phyloP scores from a whole-genome alignment of 2,329 filamentous ascomycete species.

The Exophiala oligosperma region DNA sequence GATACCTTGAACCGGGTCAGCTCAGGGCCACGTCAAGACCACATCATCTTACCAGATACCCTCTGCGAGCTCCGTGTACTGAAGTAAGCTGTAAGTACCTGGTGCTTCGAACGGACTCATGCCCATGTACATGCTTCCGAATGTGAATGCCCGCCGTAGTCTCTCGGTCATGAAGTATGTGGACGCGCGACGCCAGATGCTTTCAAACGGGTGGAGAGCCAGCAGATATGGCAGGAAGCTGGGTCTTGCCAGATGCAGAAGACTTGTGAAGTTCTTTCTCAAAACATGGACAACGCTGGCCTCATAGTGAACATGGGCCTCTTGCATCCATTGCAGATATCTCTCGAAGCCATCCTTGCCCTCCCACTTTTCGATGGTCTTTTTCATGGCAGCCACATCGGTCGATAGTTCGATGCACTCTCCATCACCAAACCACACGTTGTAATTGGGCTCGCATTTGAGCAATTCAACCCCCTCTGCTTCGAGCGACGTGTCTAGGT shows the following conservation, averaged over 20 bases:
- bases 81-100: constrained; percentile 70
- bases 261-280: constrained; percentile 64
- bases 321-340: constrained; percentile 66
- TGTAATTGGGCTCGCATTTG: constrained; percentile 75
- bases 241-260: constrained; percentile 58
- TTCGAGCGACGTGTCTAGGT: constrained; percentile 66
- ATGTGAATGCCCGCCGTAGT: constrained; percentile 70
- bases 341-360: constrained; percentile 69
- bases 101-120: constrained; percentile 77
- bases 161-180: constrained; percentile 71
- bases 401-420: constrained; percentile 63
- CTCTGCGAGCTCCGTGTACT: constrained; percentile 74
- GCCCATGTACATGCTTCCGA: constrained; percentile 81
- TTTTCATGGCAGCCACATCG: constrained; percentile 70
- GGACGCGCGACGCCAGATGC: constrained; percentile 64
- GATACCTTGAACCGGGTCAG: constrained; percentile 28
- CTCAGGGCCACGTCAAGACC: background rate
- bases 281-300: constrained; percentile 66
- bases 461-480: constrained; percentile 66
- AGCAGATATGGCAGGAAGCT: constrained; percentile 61
- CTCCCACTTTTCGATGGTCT: constrained; percentile 70
- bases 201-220: constrained; percentile 68
- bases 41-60: constrained; percentile 62
- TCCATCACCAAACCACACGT: constrained; percentile 70
- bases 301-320: constrained; percentile 71